phyloP scores from a whole-genome alignment of 2,329 filamentous ascomycete species.

The Penicillium sp. region DNA sequence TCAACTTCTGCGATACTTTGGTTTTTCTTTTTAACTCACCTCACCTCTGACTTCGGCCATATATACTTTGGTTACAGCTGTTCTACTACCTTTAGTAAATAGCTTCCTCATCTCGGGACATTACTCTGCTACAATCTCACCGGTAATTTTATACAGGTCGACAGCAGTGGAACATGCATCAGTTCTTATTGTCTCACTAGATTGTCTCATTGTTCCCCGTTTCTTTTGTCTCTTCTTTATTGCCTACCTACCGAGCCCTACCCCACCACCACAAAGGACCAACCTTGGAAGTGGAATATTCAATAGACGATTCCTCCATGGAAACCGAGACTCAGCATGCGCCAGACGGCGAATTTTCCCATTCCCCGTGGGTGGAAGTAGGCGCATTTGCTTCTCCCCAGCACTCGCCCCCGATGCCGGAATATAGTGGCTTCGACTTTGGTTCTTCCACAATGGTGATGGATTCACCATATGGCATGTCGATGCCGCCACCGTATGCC shows the following conservation, averaged over 20 bases:
- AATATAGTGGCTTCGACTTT: conserved; percentile 68
- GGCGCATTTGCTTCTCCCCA: conserved; percentile 57
- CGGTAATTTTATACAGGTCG: conserved; percentile 41
- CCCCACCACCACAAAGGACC: conserved; percentile 1
- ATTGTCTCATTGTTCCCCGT: conserved; percentile 27
- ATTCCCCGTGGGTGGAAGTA: conserved; percentile 50
- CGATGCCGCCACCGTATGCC: conserved; percentile 59
- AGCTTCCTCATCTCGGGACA: conserved; percentile 5
- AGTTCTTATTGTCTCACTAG: conserved; percentile 49
- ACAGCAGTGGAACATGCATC: conserved; percentile 51
- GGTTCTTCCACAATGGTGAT: conserved; percentile 63
- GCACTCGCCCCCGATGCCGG: conserved; percentile 69
- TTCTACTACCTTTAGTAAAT: conserved; percentile 39
- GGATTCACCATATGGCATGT: conserved; percentile 56
- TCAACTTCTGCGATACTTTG: conserved; percentile 20
- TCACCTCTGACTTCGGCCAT: conserved; percentile 25
- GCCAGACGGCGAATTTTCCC: conserved; percentile 47
- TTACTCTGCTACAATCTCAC: conserved; percentile 6
- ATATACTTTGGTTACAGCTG: conserved; percentile 22
- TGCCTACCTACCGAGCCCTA: conserved; percentile 3
- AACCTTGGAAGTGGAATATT: background rate
- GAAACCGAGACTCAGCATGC: conserved; percentile 48
- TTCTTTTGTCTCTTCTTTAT: conserved; percentile 28
- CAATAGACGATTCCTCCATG: conserved; percentile 52
- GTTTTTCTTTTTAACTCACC: conserved; percentile 33